Evolutionary conservation across 306 rosid species (phyloP).

Genomic region (Pyrus betulifolia): DNA sequence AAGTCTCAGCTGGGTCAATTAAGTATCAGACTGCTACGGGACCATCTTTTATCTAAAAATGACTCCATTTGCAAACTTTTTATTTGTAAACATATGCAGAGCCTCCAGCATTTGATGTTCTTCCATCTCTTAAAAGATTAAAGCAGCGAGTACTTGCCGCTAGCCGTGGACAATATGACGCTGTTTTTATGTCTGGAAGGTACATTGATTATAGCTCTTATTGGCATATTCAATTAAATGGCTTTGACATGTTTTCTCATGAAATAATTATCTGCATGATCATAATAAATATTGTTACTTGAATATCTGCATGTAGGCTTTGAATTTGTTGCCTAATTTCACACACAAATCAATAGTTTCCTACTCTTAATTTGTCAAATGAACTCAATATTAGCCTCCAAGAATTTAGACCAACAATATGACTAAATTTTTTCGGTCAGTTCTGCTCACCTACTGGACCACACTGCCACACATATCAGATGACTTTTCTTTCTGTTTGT

Average conservation of each 20-base stretch:
- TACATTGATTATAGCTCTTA: constrained; percentile 16
- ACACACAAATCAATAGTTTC: neutral
- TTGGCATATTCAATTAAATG: neutral
- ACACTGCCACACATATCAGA: neutral
- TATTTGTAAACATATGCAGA: constrained; percentile 35
- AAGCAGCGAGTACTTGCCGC: constrained; percentile 80
- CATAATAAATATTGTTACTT: neutral
- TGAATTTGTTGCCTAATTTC: neutral
- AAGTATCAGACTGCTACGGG: neutral
- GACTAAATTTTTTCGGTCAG: neutral
- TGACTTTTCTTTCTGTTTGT: neutral
- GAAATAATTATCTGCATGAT: too few relatives aligned
- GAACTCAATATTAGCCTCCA: neutral
- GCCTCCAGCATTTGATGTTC: constrained; percentile 91
- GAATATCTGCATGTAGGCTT: neutral
- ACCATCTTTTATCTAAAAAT: neutral
- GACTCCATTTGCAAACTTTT: neutral
- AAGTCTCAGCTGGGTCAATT: neutral
- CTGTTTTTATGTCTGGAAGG: constrained; percentile 99
- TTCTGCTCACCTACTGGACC: neutral
- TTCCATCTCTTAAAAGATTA: constrained; percentile 83
- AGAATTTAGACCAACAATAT: neutral
- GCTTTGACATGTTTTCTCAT: neutral
- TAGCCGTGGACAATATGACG: constrained; percentile 75
- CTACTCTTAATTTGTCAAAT: too few relatives aligned